Percentiles rank a stretch among this genome's conserved stretches.
Conservation (phyloP, 345 rosid species). For the Raphanus raphanistrum region DNA sequence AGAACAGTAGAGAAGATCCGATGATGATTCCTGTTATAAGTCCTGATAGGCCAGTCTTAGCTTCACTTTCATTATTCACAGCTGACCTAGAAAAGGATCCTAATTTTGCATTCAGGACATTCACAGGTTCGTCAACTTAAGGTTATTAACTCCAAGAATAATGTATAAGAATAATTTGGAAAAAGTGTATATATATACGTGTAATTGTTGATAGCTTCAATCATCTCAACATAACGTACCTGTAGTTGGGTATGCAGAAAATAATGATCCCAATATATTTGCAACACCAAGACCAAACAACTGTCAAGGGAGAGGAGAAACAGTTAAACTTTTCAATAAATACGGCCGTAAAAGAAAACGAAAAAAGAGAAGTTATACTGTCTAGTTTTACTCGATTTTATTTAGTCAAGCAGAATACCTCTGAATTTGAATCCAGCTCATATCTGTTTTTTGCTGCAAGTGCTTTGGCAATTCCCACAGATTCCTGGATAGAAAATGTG, state of each 20-base stretch:
- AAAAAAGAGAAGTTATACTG: conserved; percentile 13
- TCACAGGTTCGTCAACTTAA: conserved; percentile 13
- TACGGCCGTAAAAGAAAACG: neutral
- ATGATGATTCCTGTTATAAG: conserved; percentile 76
- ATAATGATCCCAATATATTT: conserved; percentile 83
- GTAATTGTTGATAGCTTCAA: conserved; percentile 2
- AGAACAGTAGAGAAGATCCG: conserved; percentile 81
- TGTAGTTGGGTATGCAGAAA: conserved; percentile 89
- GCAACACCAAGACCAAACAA: conserved; percentile 97
- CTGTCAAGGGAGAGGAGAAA: conserved; percentile 46
- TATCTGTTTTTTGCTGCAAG: conserved; percentile 97
- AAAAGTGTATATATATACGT: too few relatives aligned
- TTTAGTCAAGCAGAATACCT: conserved; percentile 49
- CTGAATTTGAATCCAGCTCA: conserved; percentile 94
- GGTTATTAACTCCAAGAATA: conserved; percentile 9
- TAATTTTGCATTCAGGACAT: conserved; percentile 44
- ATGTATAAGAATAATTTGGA: too few relatives aligned
- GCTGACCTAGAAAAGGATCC: conserved; percentile 99
- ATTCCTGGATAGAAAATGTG: conserved; percentile 57
- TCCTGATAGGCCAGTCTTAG: conserved; percentile 91
- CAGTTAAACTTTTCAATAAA: conserved; percentile 24
- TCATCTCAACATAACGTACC: conserved; percentile 52
- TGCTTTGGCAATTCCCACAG: conserved; percentile 99
- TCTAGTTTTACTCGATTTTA: neutral
- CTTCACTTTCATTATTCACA: conserved; percentile 95